These are phyloP conservation scores for Calonectria hongkongensis DNA, from an alignment of 2,329 filamentous ascomycete species.

Conservation along the genomic window DNA sequence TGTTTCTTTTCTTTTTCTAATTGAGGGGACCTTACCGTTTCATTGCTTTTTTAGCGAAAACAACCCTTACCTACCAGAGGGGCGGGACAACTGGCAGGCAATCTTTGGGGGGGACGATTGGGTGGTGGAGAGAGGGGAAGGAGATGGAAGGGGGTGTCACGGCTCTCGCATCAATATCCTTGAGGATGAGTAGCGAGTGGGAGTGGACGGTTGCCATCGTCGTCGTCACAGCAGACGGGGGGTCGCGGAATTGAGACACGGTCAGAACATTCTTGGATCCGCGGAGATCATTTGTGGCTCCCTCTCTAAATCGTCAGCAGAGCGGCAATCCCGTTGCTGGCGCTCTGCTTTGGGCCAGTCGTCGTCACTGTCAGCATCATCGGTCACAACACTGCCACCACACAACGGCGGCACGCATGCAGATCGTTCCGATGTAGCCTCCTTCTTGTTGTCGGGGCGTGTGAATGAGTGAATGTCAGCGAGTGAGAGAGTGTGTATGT, in stretches of 20 bases:
- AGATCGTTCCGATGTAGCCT: slow-evolving; percentile 3
- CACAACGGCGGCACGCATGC: slow-evolving; percentile 22
- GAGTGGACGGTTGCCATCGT: not conserved
- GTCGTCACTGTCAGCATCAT: slow-evolving; percentile 31
- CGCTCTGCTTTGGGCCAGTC: slow-evolving; percentile 10
- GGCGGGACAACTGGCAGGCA: slow-evolving; percentile 9
- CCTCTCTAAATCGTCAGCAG: slow-evolving; percentile 30
- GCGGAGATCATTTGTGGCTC: slow-evolving; percentile 22
- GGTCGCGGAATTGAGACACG: slow-evolving; percentile 21
- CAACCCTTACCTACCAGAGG: slow-evolving; percentile 5
- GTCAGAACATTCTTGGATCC: slow-evolving; percentile 24
- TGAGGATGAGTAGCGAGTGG: not conserved
- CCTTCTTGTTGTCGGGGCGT: not conserved
- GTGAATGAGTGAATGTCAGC: not conserved
- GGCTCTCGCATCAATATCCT: slow-evolving; percentile 20
- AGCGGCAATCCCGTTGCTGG: slow-evolving; percentile 20
- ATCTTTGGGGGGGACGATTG: not conserved
- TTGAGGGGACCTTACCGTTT: slow-evolving; percentile 5
- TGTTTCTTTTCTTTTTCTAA: not conserved
- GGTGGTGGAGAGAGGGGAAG: not conserved
- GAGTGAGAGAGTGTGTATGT: not conserved
- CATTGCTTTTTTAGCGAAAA: slow-evolving; percentile 19
- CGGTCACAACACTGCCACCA: slow-evolving; percentile 31
- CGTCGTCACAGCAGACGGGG: not conserved
- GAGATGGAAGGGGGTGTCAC: slow-evolving; percentile 8